A percentile compares a stretch with the other conserved stretches of the same genome.
Conservation (phyloP, 176 grass and related monocot species). For the Ensete ventricosum region DNA sequence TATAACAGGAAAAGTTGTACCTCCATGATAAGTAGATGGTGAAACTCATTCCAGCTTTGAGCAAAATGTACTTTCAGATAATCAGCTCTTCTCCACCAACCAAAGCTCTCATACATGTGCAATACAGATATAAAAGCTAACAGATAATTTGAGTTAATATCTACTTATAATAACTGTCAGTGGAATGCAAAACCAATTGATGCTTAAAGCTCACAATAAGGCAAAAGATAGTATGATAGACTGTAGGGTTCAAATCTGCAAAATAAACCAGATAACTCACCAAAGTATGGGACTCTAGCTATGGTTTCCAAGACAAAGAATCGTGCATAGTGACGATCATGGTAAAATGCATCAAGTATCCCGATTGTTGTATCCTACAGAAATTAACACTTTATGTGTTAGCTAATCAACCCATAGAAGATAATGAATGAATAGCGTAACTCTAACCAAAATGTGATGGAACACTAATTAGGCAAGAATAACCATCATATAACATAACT, state of each 20-base stretch:
- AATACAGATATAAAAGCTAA: slow-evolving; percentile 96
- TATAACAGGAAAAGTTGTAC: slow-evolving; percentile 25
- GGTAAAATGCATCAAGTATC: slow-evolving; percentile 46
- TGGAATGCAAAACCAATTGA: neutral
- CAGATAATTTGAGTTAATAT: slow-evolving; percentile 9
- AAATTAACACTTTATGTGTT: slow-evolving; percentile 8
- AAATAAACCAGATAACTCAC: slow-evolving; percentile 33
- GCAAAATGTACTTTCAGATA: slow-evolving; percentile 98
- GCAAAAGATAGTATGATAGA: neutral
- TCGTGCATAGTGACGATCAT: slow-evolving; percentile 70
- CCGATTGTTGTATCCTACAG: slow-evolving; percentile 56
- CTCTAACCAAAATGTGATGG: neutral
- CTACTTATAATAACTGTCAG: neutral
- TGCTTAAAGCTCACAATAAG: neutral
- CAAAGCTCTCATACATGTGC: slow-evolving; percentile 92
- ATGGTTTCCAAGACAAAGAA: slow-evolving; percentile 92
- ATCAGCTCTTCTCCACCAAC: slow-evolving; percentile 78
- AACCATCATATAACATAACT: neutral
- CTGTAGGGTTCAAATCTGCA: neutral
- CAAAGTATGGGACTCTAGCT: slow-evolving; percentile 87
- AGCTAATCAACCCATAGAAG: slow-evolving; percentile 9
- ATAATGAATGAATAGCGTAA: neutral
- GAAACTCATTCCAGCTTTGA: slow-evolving; percentile 87
- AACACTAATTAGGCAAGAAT: neutral
- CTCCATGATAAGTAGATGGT: slow-evolving; percentile 97